Evolutionary conservation across 1,284 basidiomycete genomes (phyloP).

Genomic region (Amylostereum chailletii): DNA sequence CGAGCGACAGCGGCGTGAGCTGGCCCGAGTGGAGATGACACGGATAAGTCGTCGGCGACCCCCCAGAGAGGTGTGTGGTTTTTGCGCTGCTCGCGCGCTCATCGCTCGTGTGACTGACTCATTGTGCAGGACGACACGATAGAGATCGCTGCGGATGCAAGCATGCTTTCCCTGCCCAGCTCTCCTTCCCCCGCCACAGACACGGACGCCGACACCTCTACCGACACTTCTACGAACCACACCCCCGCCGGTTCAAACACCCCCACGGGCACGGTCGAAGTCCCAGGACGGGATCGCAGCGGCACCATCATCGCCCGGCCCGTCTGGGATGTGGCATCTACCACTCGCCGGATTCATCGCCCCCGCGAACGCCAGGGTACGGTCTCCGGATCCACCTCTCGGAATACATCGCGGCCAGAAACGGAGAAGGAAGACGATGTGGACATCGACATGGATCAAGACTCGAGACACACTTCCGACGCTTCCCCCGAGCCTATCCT

Average conservation of each 20-base stretch:
- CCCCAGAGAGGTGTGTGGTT: not conserved
- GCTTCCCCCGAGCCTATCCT: constrained; percentile 30
- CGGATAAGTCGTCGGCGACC: constrained; percentile 6
- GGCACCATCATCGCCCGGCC: constrained; percentile 66
- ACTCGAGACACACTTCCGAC: constrained; percentile 23
- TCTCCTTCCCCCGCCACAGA: constrained; percentile 26
- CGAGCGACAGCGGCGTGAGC: constrained; percentile 14
- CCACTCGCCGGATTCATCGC: constrained; percentile 21
- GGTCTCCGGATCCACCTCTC: constrained; percentile 44
- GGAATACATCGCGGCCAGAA: constrained; percentile 50
- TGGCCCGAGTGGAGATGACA: constrained; percentile 5
- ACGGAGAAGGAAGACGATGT: constrained; percentile 71
- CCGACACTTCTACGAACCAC: constrained; percentile 48
- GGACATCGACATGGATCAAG: constrained; percentile 47
- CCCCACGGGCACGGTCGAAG: constrained; percentile 47
- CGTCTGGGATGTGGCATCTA: constrained; percentile 40
- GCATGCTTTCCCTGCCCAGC: not conserved
- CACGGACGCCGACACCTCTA: constrained; percentile 41
- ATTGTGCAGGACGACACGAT: constrained; percentile 20
- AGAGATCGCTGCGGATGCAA: constrained; percentile 17
- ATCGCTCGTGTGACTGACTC: not conserved
- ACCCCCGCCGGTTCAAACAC: constrained; percentile 53
- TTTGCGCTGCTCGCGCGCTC: not conserved
- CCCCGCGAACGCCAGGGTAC: constrained; percentile 23
- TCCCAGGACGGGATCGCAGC: constrained; percentile 56